Conservation (phyloP, 192 early-diverging fungal genomes). For the Blastocladiella britannica region DNA sequence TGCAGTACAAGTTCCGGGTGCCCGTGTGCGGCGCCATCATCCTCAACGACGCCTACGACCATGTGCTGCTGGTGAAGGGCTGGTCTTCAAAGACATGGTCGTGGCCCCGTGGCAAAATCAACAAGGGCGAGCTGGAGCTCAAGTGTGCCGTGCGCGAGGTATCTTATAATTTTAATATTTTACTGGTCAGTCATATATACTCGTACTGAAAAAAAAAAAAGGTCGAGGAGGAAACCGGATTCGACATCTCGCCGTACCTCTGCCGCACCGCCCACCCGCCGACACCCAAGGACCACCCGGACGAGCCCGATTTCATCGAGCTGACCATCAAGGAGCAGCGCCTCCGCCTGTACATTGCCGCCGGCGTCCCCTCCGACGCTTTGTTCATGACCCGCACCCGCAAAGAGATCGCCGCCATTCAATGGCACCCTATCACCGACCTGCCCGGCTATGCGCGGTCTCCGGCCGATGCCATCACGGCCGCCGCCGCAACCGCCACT, state of each 20-base stretch:
- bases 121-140: constrained; percentile 76
- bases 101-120: constrained; percentile 98
- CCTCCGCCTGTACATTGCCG: constrained; percentile 74
- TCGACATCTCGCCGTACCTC: constrained; percentile 45
- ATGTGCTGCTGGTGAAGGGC: constrained; percentile 77
- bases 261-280: background rate
- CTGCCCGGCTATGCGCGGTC: constrained; percentile 36
- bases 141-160: constrained; percentile 83
- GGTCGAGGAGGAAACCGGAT: constrained; percentile 89
- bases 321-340: constrained; percentile 72
- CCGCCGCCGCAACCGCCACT: constrained; percentile 15
- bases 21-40: constrained; percentile 97
- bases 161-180: too few species aligned
- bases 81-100: constrained; percentile 85
- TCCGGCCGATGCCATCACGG: constrained; percentile 7
- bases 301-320: constrained; percentile 68
- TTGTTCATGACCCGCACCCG: constrained; percentile 62
- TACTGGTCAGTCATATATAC: too few species aligned
- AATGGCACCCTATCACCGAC: constrained; percentile 44
- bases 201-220: too few species aligned
- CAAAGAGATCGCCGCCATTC: constrained; percentile 68
- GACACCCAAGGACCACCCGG: constrained; percentile 12
- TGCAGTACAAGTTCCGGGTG: constrained; percentile 87
- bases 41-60: constrained; percentile 56
- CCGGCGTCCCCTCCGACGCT: constrained; percentile 62